Evolutionary conservation across 2,329 filamentous ascomycete species (phyloP).

Genomic region (Aaosphaeria arxii): DNA sequence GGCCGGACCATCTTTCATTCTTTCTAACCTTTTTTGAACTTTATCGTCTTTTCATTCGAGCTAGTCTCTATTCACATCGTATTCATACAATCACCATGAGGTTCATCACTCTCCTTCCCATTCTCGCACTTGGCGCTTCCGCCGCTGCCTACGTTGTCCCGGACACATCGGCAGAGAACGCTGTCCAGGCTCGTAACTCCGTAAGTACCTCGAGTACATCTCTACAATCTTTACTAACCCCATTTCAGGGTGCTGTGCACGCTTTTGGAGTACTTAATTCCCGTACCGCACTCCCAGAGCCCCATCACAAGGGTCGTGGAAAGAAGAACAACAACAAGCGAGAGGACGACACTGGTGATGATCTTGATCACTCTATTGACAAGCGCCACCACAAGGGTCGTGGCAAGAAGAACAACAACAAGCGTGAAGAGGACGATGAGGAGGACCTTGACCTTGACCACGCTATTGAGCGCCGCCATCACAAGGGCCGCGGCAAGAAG

Average conservation of each 20-base stretch:
- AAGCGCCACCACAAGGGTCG: slow-evolving; percentile 16
- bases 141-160: slow-evolving; percentile 31
- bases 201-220: slow-evolving; percentile 10
- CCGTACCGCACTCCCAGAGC: too few species aligned
- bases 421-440: slow-evolving; percentile 1
- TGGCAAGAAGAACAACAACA: slow-evolving; percentile 1
- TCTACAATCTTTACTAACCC: too few species aligned
- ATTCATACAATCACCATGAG: slow-evolving; percentile 25
- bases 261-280: too few species aligned
- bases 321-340: background rate
- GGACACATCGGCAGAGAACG: slow-evolving; percentile 18
- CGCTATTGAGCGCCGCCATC: background rate
- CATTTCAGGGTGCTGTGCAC: too few species aligned
- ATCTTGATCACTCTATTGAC: background rate
- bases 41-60: slow-evolving; percentile 9
- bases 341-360: background rate
- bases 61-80: background rate
- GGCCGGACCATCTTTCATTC: slow-evolving; percentile 25
- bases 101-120: slow-evolving; percentile 23
- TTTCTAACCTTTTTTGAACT: slow-evolving; percentile 1
- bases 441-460: background rate
- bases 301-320: background rate
- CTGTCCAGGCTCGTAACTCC: slow-evolving; percentile 23
- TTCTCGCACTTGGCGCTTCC: slow-evolving; percentile 23
- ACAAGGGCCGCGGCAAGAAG: slow-evolving; percentile 10